These are phyloP conservation scores for Diplodia intermedia DNA, from an alignment of 2,329 filamentous ascomycete genomes.

Conservation along the genomic window DNA sequence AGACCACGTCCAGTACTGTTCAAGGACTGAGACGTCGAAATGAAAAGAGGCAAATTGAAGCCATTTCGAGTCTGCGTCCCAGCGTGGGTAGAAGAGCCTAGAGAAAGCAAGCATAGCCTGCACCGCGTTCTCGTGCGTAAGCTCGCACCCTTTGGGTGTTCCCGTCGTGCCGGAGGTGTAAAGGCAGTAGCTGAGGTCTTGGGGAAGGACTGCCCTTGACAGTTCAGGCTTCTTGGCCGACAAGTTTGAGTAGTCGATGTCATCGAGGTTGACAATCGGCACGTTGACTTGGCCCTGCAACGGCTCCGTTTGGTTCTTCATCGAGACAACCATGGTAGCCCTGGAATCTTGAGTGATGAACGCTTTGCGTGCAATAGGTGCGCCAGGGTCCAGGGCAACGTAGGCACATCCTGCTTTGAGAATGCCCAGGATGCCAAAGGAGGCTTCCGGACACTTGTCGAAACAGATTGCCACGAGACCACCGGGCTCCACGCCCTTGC, in stretches of 20 bases:
- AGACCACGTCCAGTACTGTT: constrained; percentile 96
- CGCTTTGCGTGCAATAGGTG: constrained; percentile 73
- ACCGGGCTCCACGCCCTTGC: constrained; percentile 60
- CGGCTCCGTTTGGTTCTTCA: constrained; percentile 52
- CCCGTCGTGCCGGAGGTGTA: constrained; percentile 91
- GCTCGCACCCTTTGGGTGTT: constrained; percentile 83
- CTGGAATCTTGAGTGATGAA: constrained; percentile 80
- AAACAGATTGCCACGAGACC: constrained; percentile 78
- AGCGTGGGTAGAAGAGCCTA: constrained; percentile 75
- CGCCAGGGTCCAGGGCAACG: constrained; percentile 77
- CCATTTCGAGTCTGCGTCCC: constrained; percentile 77
- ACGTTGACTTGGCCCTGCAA: constrained; percentile 46
- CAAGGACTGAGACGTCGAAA: constrained; percentile 91
- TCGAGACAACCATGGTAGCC: constrained; percentile 68
- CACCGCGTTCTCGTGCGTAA: constrained; percentile 87
- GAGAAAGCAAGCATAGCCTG: constrained; percentile 91
- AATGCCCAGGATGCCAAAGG: constrained; percentile 80
- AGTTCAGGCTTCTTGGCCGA: constrained; percentile 43
- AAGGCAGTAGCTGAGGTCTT: constrained; percentile 77
- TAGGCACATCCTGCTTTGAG: constrained; percentile 84
- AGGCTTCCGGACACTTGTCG: constrained; percentile 83
- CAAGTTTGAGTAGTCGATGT: constrained; percentile 46
- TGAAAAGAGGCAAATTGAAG: constrained; percentile 94
- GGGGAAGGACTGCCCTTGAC: constrained; percentile 45
- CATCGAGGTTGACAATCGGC: constrained; percentile 57